A percentile compares a stretch with the other conserved stretches of the same genome.
phyloP scores from a whole-genome alignment of 2,329 filamentous ascomycete species.

The Endoconidiophora laricicola region DNA sequence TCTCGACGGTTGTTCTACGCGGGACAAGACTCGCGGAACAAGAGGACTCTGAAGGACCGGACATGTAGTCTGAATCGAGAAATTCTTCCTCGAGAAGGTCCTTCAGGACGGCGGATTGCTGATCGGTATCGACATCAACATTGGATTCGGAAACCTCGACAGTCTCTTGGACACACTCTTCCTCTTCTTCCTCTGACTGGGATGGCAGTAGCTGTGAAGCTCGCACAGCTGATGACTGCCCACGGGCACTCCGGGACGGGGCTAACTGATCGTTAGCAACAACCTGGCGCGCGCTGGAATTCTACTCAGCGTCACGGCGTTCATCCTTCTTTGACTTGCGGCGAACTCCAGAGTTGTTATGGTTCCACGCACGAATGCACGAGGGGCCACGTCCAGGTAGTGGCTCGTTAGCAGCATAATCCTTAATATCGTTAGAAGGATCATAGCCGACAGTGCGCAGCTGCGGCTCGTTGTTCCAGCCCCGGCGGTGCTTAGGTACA shows the following conservation, averaged over 20 bases:
- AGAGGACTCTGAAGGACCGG: neutral
- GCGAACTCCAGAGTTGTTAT: conserved; percentile 19
- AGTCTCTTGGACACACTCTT: neutral
- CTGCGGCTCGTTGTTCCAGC: conserved; percentile 31
- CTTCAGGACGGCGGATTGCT: neutral
- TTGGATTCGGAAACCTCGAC: neutral
- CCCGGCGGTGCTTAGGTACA: conserved; percentile 32
- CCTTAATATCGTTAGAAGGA: conserved; percentile 38
- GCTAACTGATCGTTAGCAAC: neutral
- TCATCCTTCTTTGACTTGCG: conserved; percentile 11
- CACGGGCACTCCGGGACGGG: neutral
- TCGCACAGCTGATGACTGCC: no score
- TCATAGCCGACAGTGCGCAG: conserved; percentile 43
- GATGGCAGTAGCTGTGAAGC: neutral
- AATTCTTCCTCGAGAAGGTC: neutral
- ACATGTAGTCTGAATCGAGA: conserved; percentile 5
- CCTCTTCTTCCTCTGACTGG: neutral
- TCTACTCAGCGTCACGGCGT: conserved; percentile 13
- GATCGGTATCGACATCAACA: neutral
- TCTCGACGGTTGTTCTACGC: neutral
- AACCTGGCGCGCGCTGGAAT: conserved; percentile 10
- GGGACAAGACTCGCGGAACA: neutral
- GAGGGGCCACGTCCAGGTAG: conserved; percentile 39
- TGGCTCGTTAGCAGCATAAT: conserved; percentile 37
- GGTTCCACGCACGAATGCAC: conserved; percentile 40